A percentile compares a stretch with the other conserved stretches of the same genome.
Evolutionary conservation across 2,329 filamentous ascomycete species (phyloP).

Genomic region (Akanthomyces muscarius): DNA sequence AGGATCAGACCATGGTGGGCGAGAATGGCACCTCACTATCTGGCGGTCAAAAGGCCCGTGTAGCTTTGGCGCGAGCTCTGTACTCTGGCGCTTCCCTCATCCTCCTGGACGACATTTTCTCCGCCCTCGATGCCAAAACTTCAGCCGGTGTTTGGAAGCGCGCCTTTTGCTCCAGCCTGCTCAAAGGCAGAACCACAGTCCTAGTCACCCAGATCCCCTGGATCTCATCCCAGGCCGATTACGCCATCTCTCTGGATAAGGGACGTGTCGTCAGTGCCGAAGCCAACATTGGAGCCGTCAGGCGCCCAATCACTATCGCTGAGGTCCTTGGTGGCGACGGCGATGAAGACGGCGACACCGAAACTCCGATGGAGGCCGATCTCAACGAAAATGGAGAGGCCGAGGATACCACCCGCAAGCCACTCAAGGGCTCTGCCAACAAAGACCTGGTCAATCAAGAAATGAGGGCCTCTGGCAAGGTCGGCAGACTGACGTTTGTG

Average conservation of each 20-base stretch:
- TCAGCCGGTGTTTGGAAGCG: slow-evolving; percentile 52
- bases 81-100: slow-evolving; percentile 54
- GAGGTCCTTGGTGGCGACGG: slow-evolving; percentile 34
- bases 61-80: slow-evolving; percentile 53
- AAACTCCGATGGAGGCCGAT: slow-evolving; percentile 26
- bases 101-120: slow-evolving; percentile 57
- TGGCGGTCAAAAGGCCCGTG: slow-evolving; percentile 53
- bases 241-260: slow-evolving; percentile 43
- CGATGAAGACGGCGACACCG: slow-evolving; percentile 32
- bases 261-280: slow-evolving; percentile 40
- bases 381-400: slow-evolving; percentile 26
- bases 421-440: slow-evolving; percentile 32
- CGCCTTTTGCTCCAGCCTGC: slow-evolving; percentile 53
- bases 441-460: slow-evolving; percentile 46
- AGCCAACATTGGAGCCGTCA: slow-evolving; percentile 42
- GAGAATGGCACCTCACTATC: slow-evolving; percentile 54
- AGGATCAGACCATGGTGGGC: slow-evolving; percentile 50
- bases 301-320: slow-evolving; percentile 41
- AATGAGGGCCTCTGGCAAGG: slow-evolving; percentile 43
- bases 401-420: slow-evolving; percentile 31
- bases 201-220: slow-evolving; percentile 55
- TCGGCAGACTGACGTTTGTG: slow-evolving; percentile 43
- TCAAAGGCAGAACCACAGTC: slow-evolving; percentile 51
- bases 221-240: slow-evolving; percentile 48
- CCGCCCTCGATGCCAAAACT: slow-evolving; percentile 56